phyloP scores from a whole-genome alignment of 2,329 filamentous ascomycete species.

The Penicillium sp. region DNA sequence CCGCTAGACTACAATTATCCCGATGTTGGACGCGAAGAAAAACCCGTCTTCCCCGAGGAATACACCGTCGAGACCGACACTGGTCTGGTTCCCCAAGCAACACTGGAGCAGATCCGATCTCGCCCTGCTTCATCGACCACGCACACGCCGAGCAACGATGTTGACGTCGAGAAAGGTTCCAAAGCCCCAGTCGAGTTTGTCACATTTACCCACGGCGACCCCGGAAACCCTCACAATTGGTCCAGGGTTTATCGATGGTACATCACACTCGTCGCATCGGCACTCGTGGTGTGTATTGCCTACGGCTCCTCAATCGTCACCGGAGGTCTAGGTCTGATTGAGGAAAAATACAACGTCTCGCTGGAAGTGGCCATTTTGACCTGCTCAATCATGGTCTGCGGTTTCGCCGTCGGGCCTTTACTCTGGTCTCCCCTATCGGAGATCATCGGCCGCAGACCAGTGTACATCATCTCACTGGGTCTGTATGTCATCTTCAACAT shows the following conservation, averaged over 20 bases:
- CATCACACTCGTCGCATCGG: slow-evolving; percentile 75
- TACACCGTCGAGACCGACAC: slow-evolving; percentile 23
- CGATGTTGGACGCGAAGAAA: slow-evolving; percentile 20
- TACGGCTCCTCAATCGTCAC: slow-evolving; percentile 71
- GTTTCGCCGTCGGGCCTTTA: slow-evolving; percentile 60
- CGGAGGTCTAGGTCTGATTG: slow-evolving; percentile 64
- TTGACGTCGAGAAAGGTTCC: slow-evolving; percentile 29
- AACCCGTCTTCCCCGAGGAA: slow-evolving; percentile 25
- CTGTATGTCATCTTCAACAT: slow-evolving; percentile 39
- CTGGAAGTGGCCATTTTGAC: slow-evolving; percentile 69
- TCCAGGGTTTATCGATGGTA: slow-evolving; percentile 70
- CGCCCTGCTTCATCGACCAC: slow-evolving; percentile 11
- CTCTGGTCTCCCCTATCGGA: slow-evolving; percentile 34
- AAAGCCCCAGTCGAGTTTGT: slow-evolving; percentile 40
- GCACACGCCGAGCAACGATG: slow-evolving; percentile 5
- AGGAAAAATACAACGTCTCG: slow-evolving; percentile 62
- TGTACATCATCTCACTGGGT: slow-evolving; percentile 34
- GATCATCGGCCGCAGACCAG: slow-evolving; percentile 32
- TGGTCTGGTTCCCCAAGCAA: slow-evolving; percentile 20
- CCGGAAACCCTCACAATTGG: slow-evolving; percentile 78
- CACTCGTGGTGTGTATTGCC: slow-evolving; percentile 67
- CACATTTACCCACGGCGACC: slow-evolving; percentile 65
- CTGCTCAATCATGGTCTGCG: slow-evolving; percentile 71
- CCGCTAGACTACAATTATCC: slow-evolving; percentile 33
- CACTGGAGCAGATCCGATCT: slow-evolving; percentile 20